These are phyloP conservation scores for Podaxis mareebaensis DNA, from an alignment of 768 basidiomycete genomes.

Conservation along the genomic window DNA sequence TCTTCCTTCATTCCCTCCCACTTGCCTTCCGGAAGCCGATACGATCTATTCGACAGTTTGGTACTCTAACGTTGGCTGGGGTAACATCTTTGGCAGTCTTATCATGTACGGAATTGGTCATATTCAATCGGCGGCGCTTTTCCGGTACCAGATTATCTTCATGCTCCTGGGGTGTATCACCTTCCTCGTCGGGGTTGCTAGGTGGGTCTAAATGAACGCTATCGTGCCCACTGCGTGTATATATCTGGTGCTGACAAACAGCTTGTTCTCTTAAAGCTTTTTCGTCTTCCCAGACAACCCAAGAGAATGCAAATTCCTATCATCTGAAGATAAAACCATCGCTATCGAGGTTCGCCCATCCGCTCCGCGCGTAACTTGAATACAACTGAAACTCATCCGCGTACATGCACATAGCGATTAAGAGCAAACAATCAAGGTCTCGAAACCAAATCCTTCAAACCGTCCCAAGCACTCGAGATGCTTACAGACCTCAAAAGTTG, in stretches of 20 bases:
- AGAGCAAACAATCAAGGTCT: slow-evolving; percentile 37
- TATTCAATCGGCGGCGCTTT: slow-evolving; percentile 25
- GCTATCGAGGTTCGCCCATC: slow-evolving; percentile 28
- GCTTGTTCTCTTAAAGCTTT: slow-evolving; percentile 22
- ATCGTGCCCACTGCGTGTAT: background rate
- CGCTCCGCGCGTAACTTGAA: background rate
- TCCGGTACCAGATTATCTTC: slow-evolving; percentile 32
- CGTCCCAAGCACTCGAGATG: slow-evolving; percentile 31
- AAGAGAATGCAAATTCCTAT: slow-evolving; percentile 30
- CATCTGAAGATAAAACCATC: slow-evolving; percentile 30
- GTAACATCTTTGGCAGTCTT: slow-evolving; percentile 36
- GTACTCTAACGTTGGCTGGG: slow-evolving; percentile 33
- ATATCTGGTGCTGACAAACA: background rate
- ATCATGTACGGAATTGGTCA: slow-evolving; percentile 37
- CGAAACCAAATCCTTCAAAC: slow-evolving; percentile 33
- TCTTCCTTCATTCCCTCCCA: background rate
- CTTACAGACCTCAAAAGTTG: slow-evolving; percentile 35
- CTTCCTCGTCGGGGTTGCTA: slow-evolving; percentile 25
- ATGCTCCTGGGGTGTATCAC: slow-evolving; percentile 31
- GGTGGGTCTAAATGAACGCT: slow-evolving; percentile 18
- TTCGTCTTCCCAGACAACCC: slow-evolving; percentile 35
- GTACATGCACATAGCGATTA: slow-evolving; percentile 23
- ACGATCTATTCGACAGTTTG: slow-evolving; percentile 23
- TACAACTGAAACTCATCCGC: background rate
- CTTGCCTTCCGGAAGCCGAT: background rate